phyloP scores from a whole-genome alignment of 2,329 filamentous ascomycete genomes.

The Ramularia endophylla region DNA sequence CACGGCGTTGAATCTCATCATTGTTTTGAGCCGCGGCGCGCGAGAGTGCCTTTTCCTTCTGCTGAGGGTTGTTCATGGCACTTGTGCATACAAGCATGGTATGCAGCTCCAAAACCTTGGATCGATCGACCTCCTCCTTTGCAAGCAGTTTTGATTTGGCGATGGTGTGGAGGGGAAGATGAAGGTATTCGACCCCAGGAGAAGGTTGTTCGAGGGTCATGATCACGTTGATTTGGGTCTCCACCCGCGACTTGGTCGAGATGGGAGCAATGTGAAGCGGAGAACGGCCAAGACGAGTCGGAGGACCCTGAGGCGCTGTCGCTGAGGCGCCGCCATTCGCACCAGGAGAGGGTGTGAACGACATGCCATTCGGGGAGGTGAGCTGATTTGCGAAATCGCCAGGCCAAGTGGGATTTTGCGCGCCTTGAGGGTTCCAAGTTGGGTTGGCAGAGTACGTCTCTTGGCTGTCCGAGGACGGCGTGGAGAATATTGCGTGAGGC shows the following conservation, averaged over 20 bases:
- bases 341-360: slow-evolving; percentile 32
- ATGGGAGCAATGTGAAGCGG: slow-evolving; percentile 33
- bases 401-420: slow-evolving; percentile 30
- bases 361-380: slow-evolving; percentile 27
- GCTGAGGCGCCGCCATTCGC: slow-evolving; percentile 25
- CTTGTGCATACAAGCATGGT: slow-evolving; percentile 86
- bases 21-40: slow-evolving; percentile 46
- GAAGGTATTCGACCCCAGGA: slow-evolving; percentile 68
- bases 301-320: slow-evolving; percentile 9
- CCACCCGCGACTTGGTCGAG: slow-evolving; percentile 73
- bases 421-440: slow-evolving; percentile 21
- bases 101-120: slow-evolving; percentile 72
- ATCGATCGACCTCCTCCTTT: slow-evolving; percentile 61
- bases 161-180: slow-evolving; percentile 83
- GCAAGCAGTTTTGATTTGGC: slow-evolving; percentile 88
- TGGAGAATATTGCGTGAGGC: slow-evolving; percentile 33
- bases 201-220: slow-evolving; percentile 73
- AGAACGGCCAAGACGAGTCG: slow-evolving; percentile 22
- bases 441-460: slow-evolving; percentile 28
- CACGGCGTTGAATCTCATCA: slow-evolving; percentile 39
- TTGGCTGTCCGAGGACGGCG: slow-evolving; percentile 31
- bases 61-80: slow-evolving; percentile 70
- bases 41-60: slow-evolving; percentile 61
- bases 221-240: slow-evolving; percentile 90
- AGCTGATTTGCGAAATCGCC: slow-evolving; percentile 28